Conservation (phyloP, 2,329 filamentous ascomycete species). For the Colletotrichum lupini region DNA sequence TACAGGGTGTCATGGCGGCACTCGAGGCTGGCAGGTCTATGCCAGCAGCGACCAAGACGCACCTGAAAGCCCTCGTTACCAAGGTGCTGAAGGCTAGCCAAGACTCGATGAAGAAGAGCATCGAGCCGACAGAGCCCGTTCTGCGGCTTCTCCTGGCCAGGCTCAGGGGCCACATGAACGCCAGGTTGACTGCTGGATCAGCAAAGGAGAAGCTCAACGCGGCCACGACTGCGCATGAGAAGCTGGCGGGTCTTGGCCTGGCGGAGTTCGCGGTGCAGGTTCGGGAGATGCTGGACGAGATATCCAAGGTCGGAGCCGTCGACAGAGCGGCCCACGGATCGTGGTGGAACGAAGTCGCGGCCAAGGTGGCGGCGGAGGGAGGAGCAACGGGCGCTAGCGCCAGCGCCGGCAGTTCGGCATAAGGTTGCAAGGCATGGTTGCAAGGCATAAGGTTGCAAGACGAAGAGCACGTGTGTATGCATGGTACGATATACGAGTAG, state of each 20-base stretch:
- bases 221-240: constrained; percentile 75
- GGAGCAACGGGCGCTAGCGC: neutral
- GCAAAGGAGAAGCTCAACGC: constrained; percentile 77
- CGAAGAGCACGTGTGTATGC: constrained; percentile 19
- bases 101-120: constrained; percentile 54
- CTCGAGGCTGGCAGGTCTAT: constrained; percentile 72
- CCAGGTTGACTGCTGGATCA: constrained; percentile 72
- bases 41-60: constrained; percentile 70
- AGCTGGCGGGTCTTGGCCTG: constrained; percentile 74
- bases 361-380: constrained; percentile 60
- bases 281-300: constrained; percentile 74
- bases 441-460: neutral
- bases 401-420: neutral
- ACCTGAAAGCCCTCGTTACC: constrained; percentile 67
- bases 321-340: constrained; percentile 74
- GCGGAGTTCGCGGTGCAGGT: constrained; percentile 79
- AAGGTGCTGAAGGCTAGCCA: constrained; percentile 64
- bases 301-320: constrained; percentile 72
- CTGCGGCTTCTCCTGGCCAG: constrained; percentile 76
- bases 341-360: constrained; percentile 77
- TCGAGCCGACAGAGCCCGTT: constrained; percentile 64
- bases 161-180: constrained; percentile 73
- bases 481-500: constrained; percentile 31
- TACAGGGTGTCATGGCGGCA: constrained; percentile 71
- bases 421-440: neutral